Evolutionary conservation across 2,329 filamentous ascomycete genomes (phyloP).

Genomic region (Lachnum nothofagi): DNA sequence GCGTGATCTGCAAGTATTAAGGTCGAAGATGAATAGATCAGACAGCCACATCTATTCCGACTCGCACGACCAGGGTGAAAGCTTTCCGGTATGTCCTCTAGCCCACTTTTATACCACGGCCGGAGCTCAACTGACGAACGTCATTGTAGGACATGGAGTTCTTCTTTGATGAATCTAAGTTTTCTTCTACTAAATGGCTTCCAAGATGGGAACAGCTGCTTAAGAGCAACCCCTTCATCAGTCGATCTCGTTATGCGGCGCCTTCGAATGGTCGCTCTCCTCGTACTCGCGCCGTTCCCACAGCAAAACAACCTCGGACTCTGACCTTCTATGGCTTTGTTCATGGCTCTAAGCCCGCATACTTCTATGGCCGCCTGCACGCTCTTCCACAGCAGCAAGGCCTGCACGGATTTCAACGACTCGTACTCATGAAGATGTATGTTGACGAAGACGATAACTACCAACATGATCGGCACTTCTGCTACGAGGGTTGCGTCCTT

Average conservation of each 20-base stretch:
- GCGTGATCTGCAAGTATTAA: conserved; percentile 19
- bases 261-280: too few relatives aligned
- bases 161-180: conserved; percentile 24
- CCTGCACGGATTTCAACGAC: conserved; percentile 49
- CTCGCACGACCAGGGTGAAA: conserved; percentile 18
- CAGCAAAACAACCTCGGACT: conserved; percentile 11
- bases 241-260: too few relatives aligned
- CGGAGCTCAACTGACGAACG: background rate
- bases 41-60: conserved; percentile 16
- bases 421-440: conserved; percentile 50
- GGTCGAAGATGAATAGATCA: conserved; percentile 7
- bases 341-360: conserved; percentile 32
- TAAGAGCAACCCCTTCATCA: conserved; percentile 23
- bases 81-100: conserved; percentile 21
- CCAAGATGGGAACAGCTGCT: conserved; percentile 21
- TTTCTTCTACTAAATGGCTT: conserved; percentile 20
- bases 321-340: conserved; percentile 34
- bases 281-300: too few relatives aligned
- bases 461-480: conserved; percentile 34
- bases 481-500: conserved; percentile 44
- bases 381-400: conserved; percentile 42
- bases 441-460: conserved; percentile 16
- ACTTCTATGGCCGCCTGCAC: conserved; percentile 44
- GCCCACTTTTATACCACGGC: background rate
- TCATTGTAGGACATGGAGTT: conserved; percentile 25